Percentiles rank a stretch among this genome's conserved stretches.
These are phyloP conservation scores for Pyrrhoderma lamaoense DNA, from an alignment of 1,284 basidiomycete genomes.

Conservation along the genomic window DNA sequence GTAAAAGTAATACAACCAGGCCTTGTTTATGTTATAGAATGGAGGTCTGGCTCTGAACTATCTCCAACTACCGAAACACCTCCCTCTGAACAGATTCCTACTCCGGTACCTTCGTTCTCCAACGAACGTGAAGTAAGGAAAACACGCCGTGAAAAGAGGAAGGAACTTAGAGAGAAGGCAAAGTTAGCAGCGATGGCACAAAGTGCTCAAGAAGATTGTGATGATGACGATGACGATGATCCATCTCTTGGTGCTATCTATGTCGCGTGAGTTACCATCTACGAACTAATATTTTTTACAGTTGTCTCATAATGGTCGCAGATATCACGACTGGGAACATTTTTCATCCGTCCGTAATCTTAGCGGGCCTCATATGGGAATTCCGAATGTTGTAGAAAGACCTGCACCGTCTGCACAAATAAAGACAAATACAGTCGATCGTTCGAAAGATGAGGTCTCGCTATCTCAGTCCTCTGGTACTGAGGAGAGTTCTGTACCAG, in stretches of 20 bases:
- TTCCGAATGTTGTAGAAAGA: constrained; percentile 62
- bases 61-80: constrained; percentile 19
- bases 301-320: constrained; percentile 25
- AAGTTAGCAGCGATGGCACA: constrained; percentile 22
- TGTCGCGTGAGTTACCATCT: constrained; percentile 59
- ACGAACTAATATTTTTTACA: constrained; percentile 15
- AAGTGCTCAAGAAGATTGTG: constrained; percentile 27
- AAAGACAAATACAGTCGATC: constrained; percentile 3
- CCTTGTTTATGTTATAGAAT: constrained; percentile 76
- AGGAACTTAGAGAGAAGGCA: constrained; percentile 26
- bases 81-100: constrained; percentile 18
- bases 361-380: constrained; percentile 75
- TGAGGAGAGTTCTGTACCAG: constrained; percentile 13
- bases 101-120: constrained; percentile 19
- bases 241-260: constrained; percentile 45
- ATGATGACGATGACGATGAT: constrained; percentile 25
- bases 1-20: constrained; percentile 92
- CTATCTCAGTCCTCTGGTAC: constrained; percentile 16
- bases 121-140: constrained; percentile 31
- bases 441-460: constrained; percentile 20
- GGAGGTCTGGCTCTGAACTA: constrained; percentile 45
- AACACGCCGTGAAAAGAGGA: constrained; percentile 32
- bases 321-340: constrained; percentile 91
- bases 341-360: constrained; percentile 88
- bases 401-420: constrained; percentile 23